Evolutionary conservation across 2,329 filamentous ascomycete genomes (phyloP).

Genomic region (Beauveria australis): DNA sequence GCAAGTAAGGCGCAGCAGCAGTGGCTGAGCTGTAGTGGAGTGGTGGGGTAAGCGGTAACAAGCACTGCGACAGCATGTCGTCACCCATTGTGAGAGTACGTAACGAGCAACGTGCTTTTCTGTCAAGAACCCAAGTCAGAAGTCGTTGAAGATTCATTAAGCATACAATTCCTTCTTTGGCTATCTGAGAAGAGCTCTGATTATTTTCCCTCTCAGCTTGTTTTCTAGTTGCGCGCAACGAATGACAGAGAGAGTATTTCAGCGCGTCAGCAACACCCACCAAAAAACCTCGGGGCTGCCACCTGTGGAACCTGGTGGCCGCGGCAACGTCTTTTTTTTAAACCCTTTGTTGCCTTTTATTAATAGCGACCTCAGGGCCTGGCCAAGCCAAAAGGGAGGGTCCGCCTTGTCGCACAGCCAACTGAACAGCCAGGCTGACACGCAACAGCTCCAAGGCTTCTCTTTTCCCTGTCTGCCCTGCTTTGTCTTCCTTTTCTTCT

Average conservation of each 20-base stretch:
- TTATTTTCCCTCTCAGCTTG: no score
- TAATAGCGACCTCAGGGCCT: background rate
- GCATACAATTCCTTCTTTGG: rapidly evolving
- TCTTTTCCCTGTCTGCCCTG: background rate
- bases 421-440: slow-evolving; percentile 4
- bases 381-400: background rate
- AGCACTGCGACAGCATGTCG: background rate
- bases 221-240: no score
- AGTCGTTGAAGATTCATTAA: no score
- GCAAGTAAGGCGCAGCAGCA: background rate
- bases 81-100: background rate
- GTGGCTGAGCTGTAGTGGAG: background rate
- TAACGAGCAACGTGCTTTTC: background rate
- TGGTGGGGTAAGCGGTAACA: background rate
- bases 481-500: background rate
- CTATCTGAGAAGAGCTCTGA: no score
- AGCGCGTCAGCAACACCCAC: background rate
- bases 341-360: no score
- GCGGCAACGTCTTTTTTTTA: slow-evolving; percentile 2
- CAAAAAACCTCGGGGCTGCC: background rate
- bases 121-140: no score
- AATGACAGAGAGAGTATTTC: no score
- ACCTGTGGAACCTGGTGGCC: slow-evolving; percentile 6
- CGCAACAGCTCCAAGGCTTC: background rate
- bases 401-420: slow-evolving; percentile 8